Evolutionary conservation across 2,329 filamentous ascomycete species (phyloP), one percentile per base, ranked within the genome.

Genomic region (Verticillium isaacii): DNA sequence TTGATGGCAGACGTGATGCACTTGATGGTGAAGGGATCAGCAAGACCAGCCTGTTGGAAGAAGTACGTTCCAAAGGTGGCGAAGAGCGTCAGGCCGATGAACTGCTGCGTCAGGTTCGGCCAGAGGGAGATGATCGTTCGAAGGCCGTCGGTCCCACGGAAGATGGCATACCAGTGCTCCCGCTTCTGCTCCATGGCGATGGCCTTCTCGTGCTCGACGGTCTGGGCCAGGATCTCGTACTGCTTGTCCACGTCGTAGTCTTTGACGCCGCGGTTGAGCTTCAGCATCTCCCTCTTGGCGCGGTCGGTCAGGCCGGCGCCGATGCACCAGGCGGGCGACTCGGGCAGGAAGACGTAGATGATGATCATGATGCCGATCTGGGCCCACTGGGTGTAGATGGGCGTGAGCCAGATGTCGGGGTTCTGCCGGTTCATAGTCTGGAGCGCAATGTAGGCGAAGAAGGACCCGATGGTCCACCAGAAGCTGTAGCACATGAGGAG

Each of bases 351-450:
- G 8, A 74, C 8, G 37, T 77, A 79, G 17, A 79, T 75, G 1
- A 75, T 59, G 0, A 69, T 52, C 69, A 78, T 78, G 2, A 73
- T 23, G 1, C 76, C 78, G 9, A 80, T 68, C 68, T 78, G 76
- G 0, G 74, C 73, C 78, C 78, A 80, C 69, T 80, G 64, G 0
- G 77, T 78, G 58, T 78, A 78, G 39, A 80, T 76, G 1, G 77
- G 72, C 1, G 70, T 71, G 2, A 72, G 68, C 60, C 72, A 80
- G 45, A 78, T 66, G 25, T 69, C 66, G 0, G 75, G 73, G 34
- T 74, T 63, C 0, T 54, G 56, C 4, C 65, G 60, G 41, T 72
- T 72, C 1, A 79, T 65, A 2, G 65, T 63, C 29, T 79, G 71
- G 1, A 81, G 68, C 0, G 77, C 77, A 0, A 80, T 69, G 8